These are phyloP conservation scores for Globisporangium cystogenes DNA, from an alignment of 352 stramenopile species.

Conservation along the genomic window DNA sequence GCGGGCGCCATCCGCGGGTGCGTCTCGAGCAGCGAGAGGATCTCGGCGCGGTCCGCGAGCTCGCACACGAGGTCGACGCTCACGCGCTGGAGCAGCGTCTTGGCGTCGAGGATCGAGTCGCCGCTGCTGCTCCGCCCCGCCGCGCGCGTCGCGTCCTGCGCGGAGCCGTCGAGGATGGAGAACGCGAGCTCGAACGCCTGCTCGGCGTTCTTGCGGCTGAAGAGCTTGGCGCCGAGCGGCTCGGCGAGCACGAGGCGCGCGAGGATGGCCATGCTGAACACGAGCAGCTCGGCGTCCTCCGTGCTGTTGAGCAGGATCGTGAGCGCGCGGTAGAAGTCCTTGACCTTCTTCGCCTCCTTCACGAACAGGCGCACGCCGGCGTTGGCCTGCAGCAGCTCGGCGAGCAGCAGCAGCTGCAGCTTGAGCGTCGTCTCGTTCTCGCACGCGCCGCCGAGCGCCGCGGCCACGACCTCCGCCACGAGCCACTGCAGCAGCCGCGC, in stretches of 20 bases:
- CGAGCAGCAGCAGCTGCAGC: slow-evolving; percentile 59
- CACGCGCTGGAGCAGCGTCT: slow-evolving; percentile 42
- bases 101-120: slow-evolving; percentile 27
- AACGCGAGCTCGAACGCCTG: slow-evolving; percentile 70
- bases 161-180: slow-evolving; percentile 61
- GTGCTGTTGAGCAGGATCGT: slow-evolving; percentile 81
- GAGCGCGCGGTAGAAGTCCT: slow-evolving; percentile 75
- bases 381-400: slow-evolving; percentile 63
- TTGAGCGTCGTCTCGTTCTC: slow-evolving; percentile 52
- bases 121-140: not conserved
- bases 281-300: slow-evolving; percentile 62
- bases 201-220: slow-evolving; percentile 76
- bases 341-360: slow-evolving; percentile 76
- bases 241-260: slow-evolving; percentile 67
- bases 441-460: slow-evolving; percentile 31
- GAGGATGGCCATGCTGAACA: slow-evolving; percentile 76
- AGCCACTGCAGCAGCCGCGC: slow-evolving; percentile 70
- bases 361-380: slow-evolving; percentile 68
- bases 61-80: slow-evolving; percentile 69
- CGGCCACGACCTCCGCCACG: slow-evolving; percentile 32
- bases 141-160: slow-evolving; percentile 20
- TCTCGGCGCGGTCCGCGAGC: slow-evolving; percentile 47
- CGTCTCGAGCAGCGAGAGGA: slow-evolving; percentile 45
- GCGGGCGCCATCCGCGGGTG: slow-evolving; percentile 37
- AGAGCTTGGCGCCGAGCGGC: slow-evolving; percentile 72